Percentiles rank a stretch among this genome's conserved stretches.
Conservation (phyloP, 331 rosid genomes). For the Saraca asoca region DNA sequence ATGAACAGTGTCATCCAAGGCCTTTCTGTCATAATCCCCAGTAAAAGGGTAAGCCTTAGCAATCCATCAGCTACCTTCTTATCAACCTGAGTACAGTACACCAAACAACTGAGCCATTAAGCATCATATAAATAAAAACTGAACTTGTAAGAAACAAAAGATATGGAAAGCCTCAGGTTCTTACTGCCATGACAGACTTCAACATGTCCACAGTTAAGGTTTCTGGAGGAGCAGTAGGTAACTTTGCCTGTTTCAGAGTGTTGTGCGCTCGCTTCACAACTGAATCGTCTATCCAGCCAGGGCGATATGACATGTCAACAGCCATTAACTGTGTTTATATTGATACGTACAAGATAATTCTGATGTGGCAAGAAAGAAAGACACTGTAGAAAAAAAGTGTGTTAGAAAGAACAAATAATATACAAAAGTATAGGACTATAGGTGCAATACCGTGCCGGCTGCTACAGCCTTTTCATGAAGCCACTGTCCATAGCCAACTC, state of each 20-base stretch:
- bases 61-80: constrained; percentile 98
- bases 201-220: constrained; percentile 79
- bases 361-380: constrained; percentile 5
- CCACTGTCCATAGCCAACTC: constrained; percentile 88
- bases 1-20: constrained; percentile 68
- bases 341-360: constrained; percentile 31
- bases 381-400: constrained; percentile 2
- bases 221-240: constrained; percentile 75
- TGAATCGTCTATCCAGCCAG: constrained; percentile 91
- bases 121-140: constrained; percentile 11
- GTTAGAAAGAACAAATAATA: constrained; percentile 11
- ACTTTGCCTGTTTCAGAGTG: constrained; percentile 66
- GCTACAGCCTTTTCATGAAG: constrained; percentile 99
- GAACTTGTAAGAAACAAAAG: background rate
- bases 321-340: constrained; percentile 83
- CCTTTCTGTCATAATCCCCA: constrained; percentile 81
- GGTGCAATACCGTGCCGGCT: constrained; percentile 71
- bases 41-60: constrained; percentile 91
- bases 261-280: constrained; percentile 67
- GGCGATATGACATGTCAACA: constrained; percentile 87
- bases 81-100: constrained; percentile 65
- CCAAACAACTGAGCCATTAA: constrained; percentile 32
- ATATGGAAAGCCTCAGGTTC: constrained; percentile 25
- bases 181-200: constrained; percentile 93
- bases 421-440: background rate